Evolutionary conservation across 1,139 yeast genomes (phyloP).

Genomic region (Suhomyces yuchorum): DNA sequence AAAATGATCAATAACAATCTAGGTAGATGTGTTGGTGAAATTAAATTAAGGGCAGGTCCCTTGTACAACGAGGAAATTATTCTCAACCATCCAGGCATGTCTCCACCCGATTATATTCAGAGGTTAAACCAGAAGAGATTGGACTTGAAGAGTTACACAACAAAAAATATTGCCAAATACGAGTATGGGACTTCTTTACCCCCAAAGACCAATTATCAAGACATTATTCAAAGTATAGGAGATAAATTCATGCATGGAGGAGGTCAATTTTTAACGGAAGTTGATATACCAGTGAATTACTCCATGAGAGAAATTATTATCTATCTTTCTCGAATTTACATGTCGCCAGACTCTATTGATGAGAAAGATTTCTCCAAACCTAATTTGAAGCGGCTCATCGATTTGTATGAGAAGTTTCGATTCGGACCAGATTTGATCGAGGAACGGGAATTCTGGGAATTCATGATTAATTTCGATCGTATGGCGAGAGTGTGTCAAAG

Average conservation of each 20-base stretch:
- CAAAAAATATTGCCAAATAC: constrained; percentile 4
- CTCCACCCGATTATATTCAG: constrained; percentile 47
- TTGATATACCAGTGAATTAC: constrained; percentile 41
- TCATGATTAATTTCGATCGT: constrained; percentile 43
- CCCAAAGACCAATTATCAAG: constrained; percentile 63
- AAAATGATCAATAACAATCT: constrained; percentile 39
- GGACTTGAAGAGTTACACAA: background rate
- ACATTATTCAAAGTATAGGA: constrained; percentile 59
- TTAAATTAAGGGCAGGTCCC: constrained; percentile 56
- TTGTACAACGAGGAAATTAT: constrained; percentile 33
- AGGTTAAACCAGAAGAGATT: constrained; percentile 24
- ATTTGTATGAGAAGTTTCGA: constrained; percentile 67
- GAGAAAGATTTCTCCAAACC: constrained; percentile 18
- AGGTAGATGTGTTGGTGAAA: constrained; percentile 44
- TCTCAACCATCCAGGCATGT: constrained; percentile 67
- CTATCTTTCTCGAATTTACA: constrained; percentile 22
- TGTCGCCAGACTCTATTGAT: constrained; percentile 13
- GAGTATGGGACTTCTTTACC: constrained; percentile 39
- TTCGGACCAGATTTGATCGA: constrained; percentile 66
- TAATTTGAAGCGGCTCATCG: constrained; percentile 39
- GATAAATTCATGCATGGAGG: constrained; percentile 41
- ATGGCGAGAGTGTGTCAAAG: constrained; percentile 17
- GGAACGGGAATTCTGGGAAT: constrained; percentile 60
- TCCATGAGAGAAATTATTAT: constrained; percentile 52
- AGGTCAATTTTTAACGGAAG: constrained; percentile 31